Evolutionary conservation across 345 rosid species (phyloP), one percentile per base, ranked within the genome.

Genomic region (Gossypium ekmanianum): DNA sequence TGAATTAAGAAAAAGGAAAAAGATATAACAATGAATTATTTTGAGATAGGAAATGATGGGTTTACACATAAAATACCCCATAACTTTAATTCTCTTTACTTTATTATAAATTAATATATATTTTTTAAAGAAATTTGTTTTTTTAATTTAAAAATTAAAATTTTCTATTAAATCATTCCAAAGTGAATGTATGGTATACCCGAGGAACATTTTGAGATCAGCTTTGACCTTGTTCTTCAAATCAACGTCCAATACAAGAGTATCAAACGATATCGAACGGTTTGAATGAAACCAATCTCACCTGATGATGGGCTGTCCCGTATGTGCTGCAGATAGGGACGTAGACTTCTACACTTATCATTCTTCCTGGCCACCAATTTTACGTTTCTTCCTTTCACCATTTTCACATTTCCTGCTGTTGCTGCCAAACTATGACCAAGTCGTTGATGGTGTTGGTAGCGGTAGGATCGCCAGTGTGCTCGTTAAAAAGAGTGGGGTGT

Each of bases 241-340:
- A 45, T 90, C 91, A 1, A 68, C 20, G 41, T 90, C 92, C 88
- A 90, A 85, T 14, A 76, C 82, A 16, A 90, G 84, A 11, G 90
- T 81, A 12, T 90, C 92, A 26, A 90, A 79, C 12, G 86, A 87
- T 18, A 91, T 81, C 2, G 91, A 91, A 61, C 87, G 92, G 26
- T 70, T 70, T 76, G 78, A 90, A 85, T 27, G 88, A 83, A 41
- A 88, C 78, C 11, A 84, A 82, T 79, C 79, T 71, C 48, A n/a
- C 16, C 44, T 2, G 47, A 6, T 29, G 34, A 3, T 12, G 29
- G 27, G 18, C 29, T 57, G 64, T 73, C 70, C 39, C 39, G 39
- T 29, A 29, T 4, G 39, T 29, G 39, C 39, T 29, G 39, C 39
- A 0, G 39, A 29, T 29, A 3, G 5, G 34, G 39, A 29, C 39